Evolutionary conservation across 345 rosid genomes (phyloP).

Genomic region (Mangifera indica): DNA sequence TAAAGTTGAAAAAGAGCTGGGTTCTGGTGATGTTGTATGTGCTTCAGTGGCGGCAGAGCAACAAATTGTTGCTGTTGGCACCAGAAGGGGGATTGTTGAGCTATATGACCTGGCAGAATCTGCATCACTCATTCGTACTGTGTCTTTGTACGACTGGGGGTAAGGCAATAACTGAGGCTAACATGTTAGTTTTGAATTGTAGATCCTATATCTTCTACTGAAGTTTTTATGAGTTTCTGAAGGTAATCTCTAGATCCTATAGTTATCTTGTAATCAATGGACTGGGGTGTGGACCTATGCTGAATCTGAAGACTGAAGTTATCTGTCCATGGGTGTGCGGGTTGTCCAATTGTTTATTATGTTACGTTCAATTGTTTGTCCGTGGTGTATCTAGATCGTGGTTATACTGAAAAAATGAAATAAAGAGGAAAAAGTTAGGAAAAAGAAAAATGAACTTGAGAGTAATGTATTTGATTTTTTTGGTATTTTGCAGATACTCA

Average conservation of each 20-base stretch:
- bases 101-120: slow-evolving; percentile 77
- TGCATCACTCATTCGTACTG: slow-evolving; percentile 65
- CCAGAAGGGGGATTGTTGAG: slow-evolving; percentile 83
- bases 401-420: too few relatives aligned
- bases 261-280: too few relatives aligned
- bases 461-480: slow-evolving; percentile 7
- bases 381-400: neutral
- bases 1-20: slow-evolving; percentile 64
- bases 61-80: slow-evolving; percentile 94
- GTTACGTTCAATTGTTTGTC: neutral
- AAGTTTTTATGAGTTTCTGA: neutral
- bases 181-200: slow-evolving; percentile 3
- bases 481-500: slow-evolving; percentile 63
- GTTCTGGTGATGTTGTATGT: slow-evolving; percentile 81
- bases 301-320: neutral
- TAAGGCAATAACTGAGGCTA: slow-evolving; percentile 27
- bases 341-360: too few relatives aligned
- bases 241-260: too few relatives aligned
- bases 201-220: neutral
- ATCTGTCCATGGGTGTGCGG: neutral
- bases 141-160: slow-evolving; percentile 97
- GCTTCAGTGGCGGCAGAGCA: slow-evolving; percentile 82
- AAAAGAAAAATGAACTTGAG: neutral
- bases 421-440: too few relatives aligned
- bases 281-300: neutral